Conservation (phyloP, 2,329 filamentous ascomycete species). For the Didymella lethalis region DNA sequence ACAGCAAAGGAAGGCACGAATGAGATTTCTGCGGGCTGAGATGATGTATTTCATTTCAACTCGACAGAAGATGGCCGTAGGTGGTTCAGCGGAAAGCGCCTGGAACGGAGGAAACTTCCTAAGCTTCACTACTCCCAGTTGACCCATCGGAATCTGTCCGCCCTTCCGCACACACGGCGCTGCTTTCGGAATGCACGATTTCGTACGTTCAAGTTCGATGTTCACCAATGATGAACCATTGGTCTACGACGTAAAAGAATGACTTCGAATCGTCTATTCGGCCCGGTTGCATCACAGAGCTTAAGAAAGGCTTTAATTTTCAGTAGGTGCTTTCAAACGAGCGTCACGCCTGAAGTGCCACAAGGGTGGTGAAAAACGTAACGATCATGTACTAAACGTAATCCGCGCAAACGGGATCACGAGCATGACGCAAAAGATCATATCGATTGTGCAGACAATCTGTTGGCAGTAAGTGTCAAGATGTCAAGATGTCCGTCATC, state of each 20-base stretch:
- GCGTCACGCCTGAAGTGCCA: not conserved
- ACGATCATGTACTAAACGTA: not conserved
- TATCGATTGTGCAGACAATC: not conserved
- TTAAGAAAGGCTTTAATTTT: not conserved
- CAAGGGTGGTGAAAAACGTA: not conserved
- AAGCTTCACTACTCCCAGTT: not conserved
- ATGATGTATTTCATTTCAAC: too few species aligned
- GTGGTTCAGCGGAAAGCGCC: not conserved
- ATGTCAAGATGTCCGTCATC: not conserved
- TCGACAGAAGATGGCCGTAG: not conserved
- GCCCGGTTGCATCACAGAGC: not conserved
- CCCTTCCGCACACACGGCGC: not conserved
- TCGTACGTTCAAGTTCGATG: not conserved
- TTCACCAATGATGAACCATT: not conserved
- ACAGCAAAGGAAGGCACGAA: not conserved
- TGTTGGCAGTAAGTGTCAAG: not conserved
- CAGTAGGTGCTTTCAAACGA: not conserved
- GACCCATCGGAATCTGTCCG: not conserved
- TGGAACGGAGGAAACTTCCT: not conserved
- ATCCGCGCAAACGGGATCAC: not conserved
- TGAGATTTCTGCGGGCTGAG: not conserved
- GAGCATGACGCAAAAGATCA: not conserved
- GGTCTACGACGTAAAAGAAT: conserved; percentile 12
- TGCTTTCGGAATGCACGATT: conserved; percentile 12
- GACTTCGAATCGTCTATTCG: not conserved